Percentiles rank a stretch among this genome's conserved stretches.
These are phyloP conservation scores for Xylaria sp. DNA, from an alignment of 495 filamentous ascomycete species.

Conservation along the genomic window DNA sequence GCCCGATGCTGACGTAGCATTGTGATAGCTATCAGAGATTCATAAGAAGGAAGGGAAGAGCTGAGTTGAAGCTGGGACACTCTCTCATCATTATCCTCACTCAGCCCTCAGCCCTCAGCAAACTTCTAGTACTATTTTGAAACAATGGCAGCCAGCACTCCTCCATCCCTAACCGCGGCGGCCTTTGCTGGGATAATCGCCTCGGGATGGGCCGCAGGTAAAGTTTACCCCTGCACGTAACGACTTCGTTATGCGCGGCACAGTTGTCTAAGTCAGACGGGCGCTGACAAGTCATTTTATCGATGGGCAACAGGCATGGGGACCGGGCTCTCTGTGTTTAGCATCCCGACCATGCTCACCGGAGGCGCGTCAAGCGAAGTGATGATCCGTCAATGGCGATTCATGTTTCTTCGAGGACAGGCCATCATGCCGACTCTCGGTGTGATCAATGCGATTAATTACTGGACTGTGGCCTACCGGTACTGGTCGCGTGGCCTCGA, in stretches of 20 bases:
- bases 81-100: background rate
- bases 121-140: background rate
- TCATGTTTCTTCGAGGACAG: slow-evolving; percentile 40
- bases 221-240: background rate
- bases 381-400: slow-evolving; percentile 43
- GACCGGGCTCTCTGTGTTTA: slow-evolving; percentile 35
- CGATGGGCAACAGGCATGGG: slow-evolving; percentile 34
- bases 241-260: background rate
- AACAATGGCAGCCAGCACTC: slow-evolving; percentile 15
- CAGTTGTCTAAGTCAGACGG: background rate
- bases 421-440: slow-evolving; percentile 37
- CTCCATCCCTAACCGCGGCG: slow-evolving; percentile 13
- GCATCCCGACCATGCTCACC: slow-evolving; percentile 38
- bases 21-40: background rate
- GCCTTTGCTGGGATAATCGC: slow-evolving; percentile 20
- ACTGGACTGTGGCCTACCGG: slow-evolving; percentile 37
- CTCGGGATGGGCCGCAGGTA: slow-evolving; percentile 29
- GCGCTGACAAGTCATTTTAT: background rate
- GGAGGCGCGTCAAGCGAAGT: slow-evolving; percentile 33
- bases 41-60: slow-evolving; percentile 9
- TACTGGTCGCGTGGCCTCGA: slow-evolving; percentile 33
- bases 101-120: too few species aligned
- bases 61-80: background rate
- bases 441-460: slow-evolving; percentile 35
- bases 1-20: background rate